These are phyloP conservation scores for Cinchona pubescens DNA, from an alignment of 257 asterid species.

Conservation along the genomic window DNA sequence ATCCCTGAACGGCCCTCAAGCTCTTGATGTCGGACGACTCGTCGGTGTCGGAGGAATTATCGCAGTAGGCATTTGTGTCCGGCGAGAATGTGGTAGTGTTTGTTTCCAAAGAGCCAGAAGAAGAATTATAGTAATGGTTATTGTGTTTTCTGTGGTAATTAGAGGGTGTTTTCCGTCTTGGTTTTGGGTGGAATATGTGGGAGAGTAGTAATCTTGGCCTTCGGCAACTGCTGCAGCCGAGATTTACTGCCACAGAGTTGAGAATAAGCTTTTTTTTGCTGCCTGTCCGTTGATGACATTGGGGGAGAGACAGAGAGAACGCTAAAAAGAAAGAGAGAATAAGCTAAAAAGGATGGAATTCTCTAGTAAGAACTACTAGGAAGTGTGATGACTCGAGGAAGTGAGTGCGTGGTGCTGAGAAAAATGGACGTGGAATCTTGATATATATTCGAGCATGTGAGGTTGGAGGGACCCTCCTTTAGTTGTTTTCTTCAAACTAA, in stretches of 20 bases:
- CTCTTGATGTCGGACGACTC: constrained; percentile 44
- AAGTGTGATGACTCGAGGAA: not conserved
- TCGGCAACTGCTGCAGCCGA: constrained; percentile 69
- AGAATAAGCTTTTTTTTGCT: constrained; percentile 42
- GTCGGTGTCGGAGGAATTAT: constrained; percentile 40
- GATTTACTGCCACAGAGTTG: constrained; percentile 40
- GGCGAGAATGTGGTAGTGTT: constrained; percentile 50
- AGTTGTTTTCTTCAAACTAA: too few relatives aligned
- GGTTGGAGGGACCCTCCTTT: constrained; percentile 12
- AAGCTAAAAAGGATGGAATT: not conserved
- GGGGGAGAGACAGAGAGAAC: not conserved
- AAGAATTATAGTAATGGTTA: constrained; percentile 32
- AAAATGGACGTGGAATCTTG: constrained; percentile 24
- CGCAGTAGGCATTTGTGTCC: constrained; percentile 23
- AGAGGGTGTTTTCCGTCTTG: constrained; percentile 21
- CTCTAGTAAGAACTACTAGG: not conserved
- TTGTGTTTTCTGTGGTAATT: constrained; percentile 11
- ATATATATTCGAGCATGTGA: constrained; percentile 41
- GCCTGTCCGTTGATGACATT: constrained; percentile 35
- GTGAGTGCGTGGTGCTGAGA: constrained; percentile 2
- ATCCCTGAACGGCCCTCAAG: constrained; percentile 59
- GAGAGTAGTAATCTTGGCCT: constrained; percentile 49
- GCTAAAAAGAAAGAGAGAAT: not conserved
- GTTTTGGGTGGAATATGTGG: constrained; percentile 55
- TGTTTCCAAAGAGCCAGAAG: constrained; percentile 54